These are phyloP conservation scores for Trichopus zeylanicus DNA, from an alignment of 116 monocot genomes.

Conservation along the genomic window DNA sequence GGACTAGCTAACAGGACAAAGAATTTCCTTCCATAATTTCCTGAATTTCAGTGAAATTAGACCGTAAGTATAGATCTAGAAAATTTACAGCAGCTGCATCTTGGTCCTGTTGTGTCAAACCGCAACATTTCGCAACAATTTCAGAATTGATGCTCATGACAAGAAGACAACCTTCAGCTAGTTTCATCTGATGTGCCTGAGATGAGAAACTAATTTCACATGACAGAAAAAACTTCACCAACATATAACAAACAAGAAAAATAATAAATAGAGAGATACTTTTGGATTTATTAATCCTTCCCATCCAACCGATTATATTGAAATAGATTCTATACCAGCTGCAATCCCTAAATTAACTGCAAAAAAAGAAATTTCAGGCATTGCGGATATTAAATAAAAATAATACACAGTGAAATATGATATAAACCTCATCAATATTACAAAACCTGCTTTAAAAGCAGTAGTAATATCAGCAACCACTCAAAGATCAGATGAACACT, in stretches of 20 bases:
- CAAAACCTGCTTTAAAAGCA: slow-evolving; percentile 53
- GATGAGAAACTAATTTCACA: too few species aligned
- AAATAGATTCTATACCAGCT: too few species aligned
- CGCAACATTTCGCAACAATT: slow-evolving; percentile 60
- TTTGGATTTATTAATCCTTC: too few species aligned
- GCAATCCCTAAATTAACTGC: slow-evolving; percentile 37
- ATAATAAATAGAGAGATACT: too few species aligned
- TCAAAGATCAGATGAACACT: slow-evolving; percentile 70
- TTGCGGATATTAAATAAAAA: not conserved
- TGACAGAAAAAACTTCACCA: too few species aligned
- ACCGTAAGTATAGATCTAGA: not conserved
- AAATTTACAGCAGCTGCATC: slow-evolving; percentile 64
- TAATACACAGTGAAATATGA: not conserved
- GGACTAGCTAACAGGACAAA: too few species aligned
- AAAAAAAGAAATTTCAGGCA: not conserved
- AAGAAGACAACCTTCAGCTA: slow-evolving; percentile 57
- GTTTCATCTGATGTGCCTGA: slow-evolving; percentile 26
- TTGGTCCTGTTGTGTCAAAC: slow-evolving; percentile 57
- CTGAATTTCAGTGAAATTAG: not conserved
- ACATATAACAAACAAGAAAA: too few species aligned
- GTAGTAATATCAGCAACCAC: too few species aligned
- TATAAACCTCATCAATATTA: slow-evolving; percentile 30
- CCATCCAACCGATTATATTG: too few species aligned
- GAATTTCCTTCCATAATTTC: too few species aligned
- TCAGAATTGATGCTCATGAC: slow-evolving; percentile 72